Conservation (phyloP, 768 basidiomycete genomes). For the Wakefieldia striispora region DNA sequence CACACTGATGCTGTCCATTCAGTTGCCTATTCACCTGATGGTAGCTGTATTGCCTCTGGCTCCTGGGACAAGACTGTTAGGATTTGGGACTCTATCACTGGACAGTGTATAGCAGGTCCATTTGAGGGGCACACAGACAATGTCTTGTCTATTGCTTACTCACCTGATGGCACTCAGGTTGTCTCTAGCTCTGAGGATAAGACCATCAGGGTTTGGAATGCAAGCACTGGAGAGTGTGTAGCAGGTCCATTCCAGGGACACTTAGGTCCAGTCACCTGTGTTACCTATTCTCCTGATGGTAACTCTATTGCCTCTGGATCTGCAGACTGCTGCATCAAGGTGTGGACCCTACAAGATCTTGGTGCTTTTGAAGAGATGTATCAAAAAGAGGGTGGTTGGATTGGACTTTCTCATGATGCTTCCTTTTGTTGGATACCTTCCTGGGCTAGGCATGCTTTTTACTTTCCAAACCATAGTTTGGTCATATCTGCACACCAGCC, state of each 20-base stretch:
- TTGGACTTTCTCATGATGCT: conserved; percentile 8
- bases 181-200: conserved; percentile 18
- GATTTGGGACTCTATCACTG: conserved; percentile 16
- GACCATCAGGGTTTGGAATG: conserved; percentile 19
- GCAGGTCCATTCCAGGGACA: conserved; percentile 17
- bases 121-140: conserved; percentile 17
- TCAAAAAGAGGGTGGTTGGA: conserved; percentile 15
- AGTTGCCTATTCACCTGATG: conserved; percentile 24
- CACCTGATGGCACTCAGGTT: conserved; percentile 16
- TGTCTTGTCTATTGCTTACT: conserved; percentile 14
- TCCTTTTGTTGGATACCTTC: conserved; percentile 20
- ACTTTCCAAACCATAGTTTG: conserved; percentile 14
- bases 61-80: conserved; percentile 24
- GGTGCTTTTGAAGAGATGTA: neutral
- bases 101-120: conserved; percentile 19
- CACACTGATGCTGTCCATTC: conserved; percentile 18
- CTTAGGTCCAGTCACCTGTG: neutral
- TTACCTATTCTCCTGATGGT: conserved; percentile 19
- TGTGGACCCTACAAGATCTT: conserved; percentile 3
- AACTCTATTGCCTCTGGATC: conserved; percentile 18
- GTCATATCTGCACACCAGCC: conserved; percentile 9
- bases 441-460: conserved; percentile 16
- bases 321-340: conserved; percentile 8
- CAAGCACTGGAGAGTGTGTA: conserved; percentile 11
- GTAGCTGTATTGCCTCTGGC: conserved; percentile 22